Conservation (phyloP, 345 rosid species). For the Excoecaria cochinchinensis region DNA sequence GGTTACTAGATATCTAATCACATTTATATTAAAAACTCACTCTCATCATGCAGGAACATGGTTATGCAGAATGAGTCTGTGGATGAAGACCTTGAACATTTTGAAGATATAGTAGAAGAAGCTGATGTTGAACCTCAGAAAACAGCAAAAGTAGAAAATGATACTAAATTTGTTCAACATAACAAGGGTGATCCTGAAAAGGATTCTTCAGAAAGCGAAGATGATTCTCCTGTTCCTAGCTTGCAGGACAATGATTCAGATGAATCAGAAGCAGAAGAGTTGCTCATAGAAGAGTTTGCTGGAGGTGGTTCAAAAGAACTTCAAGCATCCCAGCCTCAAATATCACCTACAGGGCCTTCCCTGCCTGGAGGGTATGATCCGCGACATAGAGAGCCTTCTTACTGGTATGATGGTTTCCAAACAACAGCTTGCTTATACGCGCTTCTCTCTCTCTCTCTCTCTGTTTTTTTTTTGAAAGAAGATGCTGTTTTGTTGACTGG, state of each 20-base stretch:
- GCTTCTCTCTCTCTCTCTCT: no score
- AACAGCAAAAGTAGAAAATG: constrained; percentile 36
- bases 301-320: constrained; percentile 32
- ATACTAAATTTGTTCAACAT: constrained; percentile 18
- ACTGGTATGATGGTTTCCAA: constrained; percentile 48
- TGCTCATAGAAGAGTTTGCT: constrained; percentile 24
- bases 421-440: neutral
- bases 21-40: neutral
- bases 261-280: constrained; percentile 29
- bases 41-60: constrained; percentile 60
- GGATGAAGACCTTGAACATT: constrained; percentile 92
- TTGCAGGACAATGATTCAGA: constrained; percentile 12
- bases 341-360: constrained; percentile 30
- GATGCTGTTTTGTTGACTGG: neutral
- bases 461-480: neutral
- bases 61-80: constrained; percentile 71
- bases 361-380: constrained; percentile 91
- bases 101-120: constrained; percentile 81
- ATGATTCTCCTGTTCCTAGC: constrained; percentile 20
- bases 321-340: constrained; percentile 31
- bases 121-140: constrained; percentile 36
- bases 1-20: neutral
- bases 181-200: constrained; percentile 32
- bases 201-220: constrained; percentile 63
- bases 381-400: constrained; percentile 91